Conservation (phyloP, 148 eudicot genomes). For the Cornus controversa region DNA sequence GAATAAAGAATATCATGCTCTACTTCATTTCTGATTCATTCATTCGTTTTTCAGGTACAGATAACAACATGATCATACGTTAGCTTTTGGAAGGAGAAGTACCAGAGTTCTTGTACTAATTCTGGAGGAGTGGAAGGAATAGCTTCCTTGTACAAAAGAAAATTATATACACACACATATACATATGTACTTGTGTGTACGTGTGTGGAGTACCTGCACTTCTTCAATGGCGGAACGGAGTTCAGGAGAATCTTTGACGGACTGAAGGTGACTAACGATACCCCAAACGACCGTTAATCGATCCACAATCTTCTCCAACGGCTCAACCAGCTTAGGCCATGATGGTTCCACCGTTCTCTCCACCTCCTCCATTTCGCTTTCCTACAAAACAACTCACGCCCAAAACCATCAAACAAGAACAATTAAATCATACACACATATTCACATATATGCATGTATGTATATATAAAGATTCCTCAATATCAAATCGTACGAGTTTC, state of each 20-base stretch:
- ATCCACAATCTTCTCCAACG: constrained; percentile 81
- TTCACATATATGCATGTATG: too few relatives aligned
- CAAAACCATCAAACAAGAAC: background rate
- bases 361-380: constrained; percentile 67
- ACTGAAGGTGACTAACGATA: constrained; percentile 82
- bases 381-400: constrained; percentile 32
- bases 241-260: constrained; percentile 77
- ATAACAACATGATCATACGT: too few relatives aligned
- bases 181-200: background rate
- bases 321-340: constrained; percentile 93
- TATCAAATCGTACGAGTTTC: constrained; percentile 39
- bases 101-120: too few relatives aligned
- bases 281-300: constrained; percentile 82
- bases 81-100: too few relatives aligned
- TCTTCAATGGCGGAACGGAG: constrained; percentile 98
- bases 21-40: too few relatives aligned
- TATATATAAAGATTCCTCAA: background rate
- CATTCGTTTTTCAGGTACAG: too few relatives aligned
- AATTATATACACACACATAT: background rate
- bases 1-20: too few relatives aligned
- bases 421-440: background rate
- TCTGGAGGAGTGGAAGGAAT: too few relatives aligned
- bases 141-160: too few relatives aligned
- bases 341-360: constrained; percentile 82
- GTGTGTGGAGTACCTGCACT: constrained; percentile 65